Conservation (phyloP, 2,329 filamentous ascomycete species). For the Celoporthe dispersa region DNA sequence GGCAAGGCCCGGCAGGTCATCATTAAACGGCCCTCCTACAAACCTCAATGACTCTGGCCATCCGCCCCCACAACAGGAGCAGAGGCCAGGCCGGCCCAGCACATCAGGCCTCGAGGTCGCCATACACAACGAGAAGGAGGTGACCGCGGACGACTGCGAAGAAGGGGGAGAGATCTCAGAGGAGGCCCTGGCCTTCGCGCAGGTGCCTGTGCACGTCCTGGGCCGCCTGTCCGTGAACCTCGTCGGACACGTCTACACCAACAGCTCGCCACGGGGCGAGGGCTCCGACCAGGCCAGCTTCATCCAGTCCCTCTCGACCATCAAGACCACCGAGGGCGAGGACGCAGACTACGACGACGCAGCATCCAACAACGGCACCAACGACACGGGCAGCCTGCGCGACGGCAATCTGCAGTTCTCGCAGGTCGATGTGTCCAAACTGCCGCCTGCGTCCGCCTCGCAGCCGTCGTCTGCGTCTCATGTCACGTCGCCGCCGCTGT, state of each 20-base stretch:
- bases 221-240: conserved; percentile 26
- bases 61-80: neutral
- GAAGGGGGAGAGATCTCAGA: conserved; percentile 25
- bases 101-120: conserved; percentile 8
- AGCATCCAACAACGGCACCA: conserved; percentile 19
- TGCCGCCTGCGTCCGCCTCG: conserved; percentile 12
- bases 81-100: neutral
- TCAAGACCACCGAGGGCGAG: conserved; percentile 21
- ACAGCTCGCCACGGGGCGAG: conserved; percentile 12
- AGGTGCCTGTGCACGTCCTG: conserved; percentile 28
- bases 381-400: conserved; percentile 24
- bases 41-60: neutral
- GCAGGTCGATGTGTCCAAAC: conserved; percentile 22
- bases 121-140: conserved; percentile 15
- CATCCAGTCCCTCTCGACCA: conserved; percentile 22
- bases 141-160: neutral
- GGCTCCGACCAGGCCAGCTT: conserved; percentile 24
- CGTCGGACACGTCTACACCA: conserved; percentile 28
- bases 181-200: conserved; percentile 28
- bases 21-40: neutral
- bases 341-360: conserved; percentile 17
- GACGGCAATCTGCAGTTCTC: conserved; percentile 20
- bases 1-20: neutral
- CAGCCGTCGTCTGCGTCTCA: conserved; percentile 4
- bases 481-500: conserved; percentile 6